Percentiles rank a stretch among this genome's conserved stretches.
These are phyloP conservation scores for Lactuca sativa DNA, from an alignment of 129 eudicot genomes.

Conservation along the genomic window DNA sequence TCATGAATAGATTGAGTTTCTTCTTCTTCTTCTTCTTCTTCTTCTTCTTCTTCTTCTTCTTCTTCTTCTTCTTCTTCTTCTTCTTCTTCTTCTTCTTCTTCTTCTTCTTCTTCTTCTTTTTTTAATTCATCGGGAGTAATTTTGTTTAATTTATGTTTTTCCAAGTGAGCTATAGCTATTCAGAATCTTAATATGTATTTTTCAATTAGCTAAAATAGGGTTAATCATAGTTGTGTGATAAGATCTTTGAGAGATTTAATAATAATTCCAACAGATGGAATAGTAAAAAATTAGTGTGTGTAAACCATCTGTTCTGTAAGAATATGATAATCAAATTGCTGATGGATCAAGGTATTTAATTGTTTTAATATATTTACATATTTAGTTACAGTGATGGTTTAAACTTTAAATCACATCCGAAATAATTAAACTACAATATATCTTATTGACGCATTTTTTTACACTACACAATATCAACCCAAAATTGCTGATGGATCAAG, in stretches of 20 bases:
- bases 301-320: slow-evolving; percentile 31
- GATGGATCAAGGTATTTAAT: background rate
- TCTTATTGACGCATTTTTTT: no score
- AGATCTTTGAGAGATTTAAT: slow-evolving; percentile 29
- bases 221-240: slow-evolving; percentile 23
- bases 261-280: slow-evolving; percentile 19
- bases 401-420: no score
- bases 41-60: no score
- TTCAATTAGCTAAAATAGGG: slow-evolving; percentile 26
- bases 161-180: slow-evolving; percentile 30
- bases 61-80: no score
- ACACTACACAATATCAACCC: no score
- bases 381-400: background rate
- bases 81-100: no score
- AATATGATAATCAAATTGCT: slow-evolving; percentile 12
- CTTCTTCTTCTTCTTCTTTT: no score
- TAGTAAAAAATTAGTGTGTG: slow-evolving; percentile 33
- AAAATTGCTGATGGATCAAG: background rate
- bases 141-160: slow-evolving; percentile 32
- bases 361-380: background rate
- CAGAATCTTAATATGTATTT: slow-evolving; percentile 7
- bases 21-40: background rate
- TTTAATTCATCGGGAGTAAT: slow-evolving; percentile 8
- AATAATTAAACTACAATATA: no score
- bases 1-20: slow-evolving; percentile 38